A percentile compares a stretch with the other conserved stretches of the same genome.
Evolutionary conservation across 1,139 yeast genomes (phyloP).

Genomic region (Pichia cactophila): DNA sequence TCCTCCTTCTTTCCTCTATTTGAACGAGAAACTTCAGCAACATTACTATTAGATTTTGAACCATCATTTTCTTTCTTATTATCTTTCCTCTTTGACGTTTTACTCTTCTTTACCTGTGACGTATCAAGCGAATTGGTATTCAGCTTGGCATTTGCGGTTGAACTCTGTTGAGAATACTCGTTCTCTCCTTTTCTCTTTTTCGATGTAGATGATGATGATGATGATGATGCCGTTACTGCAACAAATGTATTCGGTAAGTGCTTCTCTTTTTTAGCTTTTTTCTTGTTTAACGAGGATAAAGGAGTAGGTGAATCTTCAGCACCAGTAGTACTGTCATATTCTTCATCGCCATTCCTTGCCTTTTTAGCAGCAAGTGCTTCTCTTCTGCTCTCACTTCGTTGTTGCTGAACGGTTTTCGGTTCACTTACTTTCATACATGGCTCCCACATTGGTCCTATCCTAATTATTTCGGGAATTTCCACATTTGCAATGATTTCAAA

Average conservation of each 20-base stretch:
- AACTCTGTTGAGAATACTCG: neutral
- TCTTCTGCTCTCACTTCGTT: conserved; percentile 75
- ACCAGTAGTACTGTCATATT: conserved; percentile 27
- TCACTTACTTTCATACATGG: conserved; percentile 70
- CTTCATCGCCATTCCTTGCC: conserved; percentile 34
- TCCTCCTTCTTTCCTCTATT: conserved; percentile 4
- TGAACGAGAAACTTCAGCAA: conserved; percentile 5
- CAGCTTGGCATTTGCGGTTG: neutral
- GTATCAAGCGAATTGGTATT: neutral
- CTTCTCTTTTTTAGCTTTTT: conserved; percentile 1
- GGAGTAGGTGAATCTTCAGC: conserved; percentile 20
- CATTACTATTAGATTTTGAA: neutral
- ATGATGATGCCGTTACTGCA: neutral
- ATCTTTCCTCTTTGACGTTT: neutral
- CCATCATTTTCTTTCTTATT: neutral
- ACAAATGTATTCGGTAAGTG: neutral
- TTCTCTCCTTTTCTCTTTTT: neutral
- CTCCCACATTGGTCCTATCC: conserved; percentile 74
- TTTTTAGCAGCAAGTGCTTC: conserved; percentile 88
- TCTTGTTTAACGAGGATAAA: neutral
- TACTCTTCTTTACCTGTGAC: neutral
- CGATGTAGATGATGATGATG: neutral
- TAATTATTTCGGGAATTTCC: conserved; percentile 60
- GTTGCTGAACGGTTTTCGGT: conserved; percentile 57
- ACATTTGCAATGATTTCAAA: conserved; percentile 65